Evolutionary conservation across 179 eudicot species (phyloP).

Genomic region (Spergularia azorica): DNA sequence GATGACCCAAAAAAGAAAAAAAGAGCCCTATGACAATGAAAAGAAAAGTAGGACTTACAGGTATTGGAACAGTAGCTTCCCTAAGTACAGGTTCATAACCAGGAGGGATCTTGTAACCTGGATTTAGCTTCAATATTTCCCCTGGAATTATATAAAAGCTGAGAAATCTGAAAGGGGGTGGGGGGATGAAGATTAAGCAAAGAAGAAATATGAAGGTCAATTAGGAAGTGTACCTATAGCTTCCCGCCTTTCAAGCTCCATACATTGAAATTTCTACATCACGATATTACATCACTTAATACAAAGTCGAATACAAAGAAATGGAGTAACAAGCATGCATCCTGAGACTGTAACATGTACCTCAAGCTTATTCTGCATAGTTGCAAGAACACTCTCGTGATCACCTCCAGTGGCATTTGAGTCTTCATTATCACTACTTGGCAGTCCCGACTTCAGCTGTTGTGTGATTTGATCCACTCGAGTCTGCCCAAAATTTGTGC

Average conservation of each 20-base stretch:
- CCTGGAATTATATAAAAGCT: conserved; percentile 50
- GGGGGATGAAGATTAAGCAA: not conserved
- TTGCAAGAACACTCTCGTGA: conserved; percentile 37
- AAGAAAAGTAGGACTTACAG: conserved; percentile 52
- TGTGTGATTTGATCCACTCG: conserved; percentile 87
- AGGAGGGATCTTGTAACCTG: conserved; percentile 73
- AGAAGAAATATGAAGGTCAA: conserved; percentile 1
- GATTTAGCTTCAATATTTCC: conserved; percentile 83
- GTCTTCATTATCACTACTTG: conserved; percentile 39
- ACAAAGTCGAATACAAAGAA: conserved; percentile 3
- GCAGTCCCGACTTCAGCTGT: conserved; percentile 53
- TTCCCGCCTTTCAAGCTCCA: conserved; percentile 90
- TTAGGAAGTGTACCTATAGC: conserved; percentile 61
- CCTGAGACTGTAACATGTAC: conserved; percentile 14
- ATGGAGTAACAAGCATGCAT: conserved; percentile 6
- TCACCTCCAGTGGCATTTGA: conserved; percentile 27
- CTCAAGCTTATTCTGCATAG: conserved; percentile 37
- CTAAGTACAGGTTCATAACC: conserved; percentile 78
- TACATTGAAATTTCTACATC: conserved; percentile 46
- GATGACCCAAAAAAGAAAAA: not conserved
- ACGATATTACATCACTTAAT: conserved; percentile 12
- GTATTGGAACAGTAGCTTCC: conserved; percentile 83
- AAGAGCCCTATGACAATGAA: not conserved
- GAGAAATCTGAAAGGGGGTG: not conserved
- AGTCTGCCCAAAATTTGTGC: conserved; percentile 82